These are phyloP conservation scores for Pseudopediastrum boryanum DNA, from an alignment of 139 green algal genomes.

Conservation along the genomic window DNA sequence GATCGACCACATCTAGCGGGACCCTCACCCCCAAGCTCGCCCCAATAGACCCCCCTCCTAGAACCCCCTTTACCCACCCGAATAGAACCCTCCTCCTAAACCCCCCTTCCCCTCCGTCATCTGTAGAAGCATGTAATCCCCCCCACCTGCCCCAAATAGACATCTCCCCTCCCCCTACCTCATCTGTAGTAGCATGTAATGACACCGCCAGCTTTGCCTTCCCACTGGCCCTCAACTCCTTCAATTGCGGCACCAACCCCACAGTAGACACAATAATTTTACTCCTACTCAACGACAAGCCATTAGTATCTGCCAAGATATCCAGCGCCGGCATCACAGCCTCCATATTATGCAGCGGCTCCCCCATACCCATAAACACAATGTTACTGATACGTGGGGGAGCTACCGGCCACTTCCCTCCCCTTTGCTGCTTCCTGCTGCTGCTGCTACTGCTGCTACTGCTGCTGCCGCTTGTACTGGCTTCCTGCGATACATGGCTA, in stretches of 20 bases:
- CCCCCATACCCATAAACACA: slow-evolving; percentile 86
- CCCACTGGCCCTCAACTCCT: slow-evolving; percentile 14
- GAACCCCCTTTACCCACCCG: no score
- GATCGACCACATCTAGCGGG: no score
- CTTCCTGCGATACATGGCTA: background rate
- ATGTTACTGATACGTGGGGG: slow-evolving; percentile 72
- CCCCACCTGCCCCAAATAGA: no score
- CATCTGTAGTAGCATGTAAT: slow-evolving; percentile 93
- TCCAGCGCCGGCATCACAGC: slow-evolving; percentile 33
- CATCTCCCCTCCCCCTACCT: slow-evolving; percentile 75
- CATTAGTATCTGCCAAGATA: slow-evolving; percentile 28
- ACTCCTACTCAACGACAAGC: background rate
- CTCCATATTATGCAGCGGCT: slow-evolving; percentile 34
- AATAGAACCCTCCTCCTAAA: no score
- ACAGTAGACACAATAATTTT: slow-evolving; percentile 22
- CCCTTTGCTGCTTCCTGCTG: background rate
- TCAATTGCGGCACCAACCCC: slow-evolving; percentile 26
- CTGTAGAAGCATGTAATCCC: no score
- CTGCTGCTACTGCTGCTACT: slow-evolving; percentile 23
- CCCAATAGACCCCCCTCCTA: no score
- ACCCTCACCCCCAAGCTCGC: no score
- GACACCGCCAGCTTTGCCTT: slow-evolving; percentile 83
- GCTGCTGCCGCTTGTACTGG: background rate
- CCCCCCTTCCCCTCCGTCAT: no score
- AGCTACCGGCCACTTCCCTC: background rate